Percentiles rank a stretch among this genome's conserved stretches.
Conservation (phyloP, 257 asterid genomes). For the Solanum paucissectum region DNA sequence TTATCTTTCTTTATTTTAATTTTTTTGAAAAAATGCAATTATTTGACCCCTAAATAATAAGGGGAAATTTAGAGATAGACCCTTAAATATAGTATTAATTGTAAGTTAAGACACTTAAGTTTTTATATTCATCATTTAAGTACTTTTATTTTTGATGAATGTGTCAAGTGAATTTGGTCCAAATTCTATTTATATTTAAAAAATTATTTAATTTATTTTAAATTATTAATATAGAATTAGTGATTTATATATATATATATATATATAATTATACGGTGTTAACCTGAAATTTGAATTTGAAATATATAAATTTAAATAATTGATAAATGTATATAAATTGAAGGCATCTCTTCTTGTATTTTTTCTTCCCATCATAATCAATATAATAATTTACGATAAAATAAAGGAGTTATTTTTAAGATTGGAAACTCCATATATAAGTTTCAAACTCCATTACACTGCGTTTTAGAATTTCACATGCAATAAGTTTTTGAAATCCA, state of each 20-base stretch:
- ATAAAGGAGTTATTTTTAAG: not conserved
- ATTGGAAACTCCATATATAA: not conserved
- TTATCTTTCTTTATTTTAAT: not conserved
- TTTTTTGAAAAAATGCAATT: not conserved
- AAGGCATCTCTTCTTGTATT: not conserved
- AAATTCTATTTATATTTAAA: too few relatives aligned
- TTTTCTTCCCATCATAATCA: not conserved
- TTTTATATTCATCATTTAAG: not conserved
- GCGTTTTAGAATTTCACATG: not conserved
- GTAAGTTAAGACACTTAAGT: not conserved
- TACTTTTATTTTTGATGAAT: not conserved
- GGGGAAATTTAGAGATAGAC: not conserved
- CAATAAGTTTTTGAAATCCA: not conserved
- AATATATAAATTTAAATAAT: too few relatives aligned
- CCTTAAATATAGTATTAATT: not conserved
- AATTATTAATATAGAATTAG: not conserved
- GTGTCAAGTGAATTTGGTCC: not conserved
- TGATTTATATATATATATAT: not conserved
- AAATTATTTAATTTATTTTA: not conserved
- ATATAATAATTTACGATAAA: not conserved
- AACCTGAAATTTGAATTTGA: not conserved
- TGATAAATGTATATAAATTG: not conserved
- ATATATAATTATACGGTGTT: too few relatives aligned
- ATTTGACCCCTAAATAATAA: not conserved
- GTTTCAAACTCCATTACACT: fast-evolving